Percentiles rank a stretch among this genome's conserved stretches.
Evolutionary conservation across 768 basidiomycete species (phyloP).

Genomic region (Gloeophyllum trabeum): DNA sequence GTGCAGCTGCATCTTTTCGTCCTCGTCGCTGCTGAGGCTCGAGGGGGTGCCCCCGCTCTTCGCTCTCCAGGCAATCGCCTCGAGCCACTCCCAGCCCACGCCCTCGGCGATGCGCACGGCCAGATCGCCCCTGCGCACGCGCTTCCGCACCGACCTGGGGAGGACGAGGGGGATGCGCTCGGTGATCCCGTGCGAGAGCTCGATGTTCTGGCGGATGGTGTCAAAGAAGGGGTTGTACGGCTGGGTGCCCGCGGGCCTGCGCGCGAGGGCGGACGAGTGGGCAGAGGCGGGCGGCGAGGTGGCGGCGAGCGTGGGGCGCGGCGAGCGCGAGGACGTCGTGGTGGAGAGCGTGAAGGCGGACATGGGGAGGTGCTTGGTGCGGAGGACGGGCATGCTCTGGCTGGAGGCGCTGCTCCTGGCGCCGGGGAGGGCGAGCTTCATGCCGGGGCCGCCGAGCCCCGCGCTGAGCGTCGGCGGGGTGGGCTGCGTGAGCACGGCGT

Average conservation of each 20-base stretch:
- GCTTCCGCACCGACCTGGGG: constrained; percentile 24
- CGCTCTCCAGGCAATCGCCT: constrained; percentile 53
- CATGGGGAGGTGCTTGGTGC: constrained; percentile 50
- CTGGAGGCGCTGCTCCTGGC: no score
- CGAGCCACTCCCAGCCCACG: constrained; percentile 61
- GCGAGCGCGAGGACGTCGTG: constrained; percentile 17
- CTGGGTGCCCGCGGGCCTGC: constrained; percentile 1
- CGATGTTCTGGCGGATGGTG: constrained; percentile 79
- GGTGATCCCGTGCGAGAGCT: constrained; percentile 55
- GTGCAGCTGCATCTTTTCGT: constrained; percentile 1
- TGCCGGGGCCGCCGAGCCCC: background rate
- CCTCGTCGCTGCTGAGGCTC: background rate
- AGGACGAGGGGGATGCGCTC: constrained; percentile 74
- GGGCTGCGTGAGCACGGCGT: constrained; percentile 8
- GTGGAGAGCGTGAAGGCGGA: constrained; percentile 49
- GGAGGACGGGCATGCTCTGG: constrained; percentile 23
- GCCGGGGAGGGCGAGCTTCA: no score
- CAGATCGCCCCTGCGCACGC: no score
- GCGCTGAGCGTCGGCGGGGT: constrained; percentile 8
- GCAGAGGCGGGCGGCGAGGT: constrained; percentile 9
- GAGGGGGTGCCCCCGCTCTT: constrained; percentile 10
- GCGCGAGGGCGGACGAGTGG: constrained; percentile 13
- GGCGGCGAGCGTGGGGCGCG: background rate
- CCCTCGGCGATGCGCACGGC: no score
- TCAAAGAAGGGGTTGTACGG: constrained; percentile 91